These are phyloP conservation scores for Coniochaeta sp. DNA, from an alignment of 2,329 filamentous ascomycete genomes.

Conservation along the genomic window DNA sequence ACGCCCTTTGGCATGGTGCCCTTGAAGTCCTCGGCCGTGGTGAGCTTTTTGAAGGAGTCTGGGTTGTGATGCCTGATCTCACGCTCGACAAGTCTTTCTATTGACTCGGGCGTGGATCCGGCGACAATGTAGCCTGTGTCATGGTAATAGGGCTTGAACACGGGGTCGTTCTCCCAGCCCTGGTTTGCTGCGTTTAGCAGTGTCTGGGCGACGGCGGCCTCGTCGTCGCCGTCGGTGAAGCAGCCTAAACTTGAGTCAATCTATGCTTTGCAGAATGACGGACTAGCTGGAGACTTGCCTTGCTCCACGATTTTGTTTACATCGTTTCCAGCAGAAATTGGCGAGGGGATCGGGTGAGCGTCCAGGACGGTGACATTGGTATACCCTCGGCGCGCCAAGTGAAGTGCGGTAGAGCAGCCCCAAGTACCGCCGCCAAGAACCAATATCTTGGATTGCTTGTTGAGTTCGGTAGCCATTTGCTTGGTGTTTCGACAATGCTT, in stretches of 20 bases:
- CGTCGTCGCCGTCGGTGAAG: constrained; percentile 18
- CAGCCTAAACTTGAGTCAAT: constrained; percentile 5
- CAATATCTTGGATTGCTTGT: constrained; percentile 8
- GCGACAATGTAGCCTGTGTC: constrained; percentile 34
- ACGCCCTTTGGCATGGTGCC: constrained; percentile 44
- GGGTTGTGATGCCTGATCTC: constrained; percentile 12
- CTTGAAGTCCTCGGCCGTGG: constrained; percentile 36
- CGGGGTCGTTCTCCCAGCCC: constrained; percentile 33
- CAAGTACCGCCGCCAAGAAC: constrained; percentile 18
- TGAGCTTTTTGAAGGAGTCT: constrained; percentile 21
- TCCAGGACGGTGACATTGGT: constrained; percentile 18
- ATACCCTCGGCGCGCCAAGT: constrained; percentile 16
- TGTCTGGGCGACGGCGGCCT: constrained; percentile 22
- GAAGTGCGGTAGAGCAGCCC: constrained; percentile 17
- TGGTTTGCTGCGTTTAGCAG: constrained; percentile 26
- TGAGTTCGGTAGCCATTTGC: neutral
- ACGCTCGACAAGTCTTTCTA: constrained; percentile 8
- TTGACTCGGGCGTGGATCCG: constrained; percentile 10
- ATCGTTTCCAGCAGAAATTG: constrained; percentile 1
- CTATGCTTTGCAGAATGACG: no score
- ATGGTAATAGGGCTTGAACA: constrained; percentile 36
- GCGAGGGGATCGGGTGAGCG: constrained; percentile 12
- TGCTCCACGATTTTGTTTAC: constrained; percentile 2
- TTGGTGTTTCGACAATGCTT: no score
- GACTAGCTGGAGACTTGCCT: no score